Percentiles rank a stretch among this genome's conserved stretches.
These are phyloP conservation scores for Talaromyces nanjingensis DNA, from an alignment of 495 filamentous ascomycete species.

Conservation along the genomic window DNA sequence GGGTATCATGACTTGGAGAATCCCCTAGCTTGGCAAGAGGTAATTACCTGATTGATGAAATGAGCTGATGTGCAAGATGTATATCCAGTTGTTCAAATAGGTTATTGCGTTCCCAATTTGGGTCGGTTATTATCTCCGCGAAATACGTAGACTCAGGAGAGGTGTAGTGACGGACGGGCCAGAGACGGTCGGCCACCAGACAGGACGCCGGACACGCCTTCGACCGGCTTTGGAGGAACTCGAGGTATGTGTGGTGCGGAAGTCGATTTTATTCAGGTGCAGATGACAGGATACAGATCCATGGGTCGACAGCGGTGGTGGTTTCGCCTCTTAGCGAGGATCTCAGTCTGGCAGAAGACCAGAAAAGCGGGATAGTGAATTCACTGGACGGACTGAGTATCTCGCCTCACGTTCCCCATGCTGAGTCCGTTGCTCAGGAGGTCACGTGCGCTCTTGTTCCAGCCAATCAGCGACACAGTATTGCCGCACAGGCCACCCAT, in stretches of 20 bases:
- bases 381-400: not conserved
- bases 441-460: not conserved
- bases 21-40: not conserved
- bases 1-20: not conserved
- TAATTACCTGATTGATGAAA: not conserved
- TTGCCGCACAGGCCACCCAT: not conserved
- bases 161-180: not conserved
- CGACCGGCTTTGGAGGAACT: not conserved
- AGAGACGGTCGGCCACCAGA: conserved; percentile 8
- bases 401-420: not conserved
- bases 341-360: not conserved
- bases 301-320: not conserved
- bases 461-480: not conserved
- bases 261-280: not conserved
- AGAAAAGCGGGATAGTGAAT: conserved; percentile 1
- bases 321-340: not conserved
- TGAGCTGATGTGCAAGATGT: not conserved
- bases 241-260: not conserved
- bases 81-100: not conserved
- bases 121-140: conserved; percentile 1
- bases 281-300: not conserved
- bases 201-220: conserved; percentile 3
- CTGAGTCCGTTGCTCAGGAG: not conserved
- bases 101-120: not conserved
- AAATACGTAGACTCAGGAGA: conserved; percentile 7